Conservation (phyloP, 257 asterid genomes). For the Osmanthus fragrans region DNA sequence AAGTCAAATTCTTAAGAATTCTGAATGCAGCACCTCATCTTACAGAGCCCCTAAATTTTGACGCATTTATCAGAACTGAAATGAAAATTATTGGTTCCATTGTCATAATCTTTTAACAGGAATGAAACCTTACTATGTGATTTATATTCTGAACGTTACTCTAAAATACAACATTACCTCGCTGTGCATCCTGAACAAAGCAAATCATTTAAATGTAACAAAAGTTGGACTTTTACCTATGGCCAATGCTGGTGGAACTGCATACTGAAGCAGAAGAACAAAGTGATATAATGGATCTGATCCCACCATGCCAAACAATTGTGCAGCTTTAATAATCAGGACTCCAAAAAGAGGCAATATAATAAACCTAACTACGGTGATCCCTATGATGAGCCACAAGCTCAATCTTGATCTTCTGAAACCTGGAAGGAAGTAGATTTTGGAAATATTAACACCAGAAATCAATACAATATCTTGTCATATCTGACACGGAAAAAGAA, state of each 20-base stretch:
- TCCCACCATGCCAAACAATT: conserved; percentile 23
- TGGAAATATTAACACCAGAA: neutral
- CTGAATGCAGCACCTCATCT: no score
- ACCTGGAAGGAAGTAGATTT: conserved; percentile 13
- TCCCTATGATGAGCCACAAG: conserved; percentile 25
- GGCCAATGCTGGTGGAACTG: conserved; percentile 31
- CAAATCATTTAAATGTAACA: no score
- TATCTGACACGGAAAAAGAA: neutral
- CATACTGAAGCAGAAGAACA: conserved; percentile 30
- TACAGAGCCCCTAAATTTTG: no score
- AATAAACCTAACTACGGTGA: conserved; percentile 17
- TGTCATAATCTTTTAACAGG: no score
- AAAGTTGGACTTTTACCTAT: conserved; percentile 18
- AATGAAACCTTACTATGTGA: no score
- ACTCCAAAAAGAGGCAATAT: conserved; percentile 21
- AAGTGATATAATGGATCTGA: conserved; percentile 32
- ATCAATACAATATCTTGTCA: neutral
- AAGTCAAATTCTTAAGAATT: no score
- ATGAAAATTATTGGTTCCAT: no score
- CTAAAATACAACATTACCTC: no score
- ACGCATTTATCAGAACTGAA: no score
- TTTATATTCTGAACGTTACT: no score
- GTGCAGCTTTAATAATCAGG: conserved; percentile 15
- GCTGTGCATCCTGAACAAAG: no score
- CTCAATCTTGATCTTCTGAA: conserved; percentile 30